These are phyloP conservation scores for Haplographium delicatum DNA, from an alignment of 495 filamentous ascomycete genomes.

Conservation along the genomic window DNA sequence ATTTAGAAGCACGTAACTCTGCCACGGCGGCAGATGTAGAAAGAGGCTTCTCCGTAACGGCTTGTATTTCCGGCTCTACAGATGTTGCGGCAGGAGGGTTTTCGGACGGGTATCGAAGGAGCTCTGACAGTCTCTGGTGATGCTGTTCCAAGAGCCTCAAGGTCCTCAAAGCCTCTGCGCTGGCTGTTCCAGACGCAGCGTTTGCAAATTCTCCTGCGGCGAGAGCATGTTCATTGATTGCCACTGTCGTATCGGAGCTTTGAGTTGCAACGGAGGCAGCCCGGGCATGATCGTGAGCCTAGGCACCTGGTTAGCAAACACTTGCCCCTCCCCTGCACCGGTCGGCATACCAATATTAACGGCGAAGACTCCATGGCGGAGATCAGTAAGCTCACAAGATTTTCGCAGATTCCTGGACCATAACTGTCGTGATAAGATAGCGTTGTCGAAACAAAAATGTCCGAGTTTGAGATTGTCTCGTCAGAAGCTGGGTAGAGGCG, in stretches of 20 bases:
- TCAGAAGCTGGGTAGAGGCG: too few relatives aligned
- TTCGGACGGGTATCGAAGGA: slow-evolving; percentile 67
- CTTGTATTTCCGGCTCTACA: slow-evolving; percentile 24
- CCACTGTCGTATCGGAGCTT: slow-evolving; percentile 68
- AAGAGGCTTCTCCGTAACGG: slow-evolving; percentile 24
- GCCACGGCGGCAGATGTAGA: slow-evolving; percentile 26
- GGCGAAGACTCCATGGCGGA: slow-evolving; percentile 55
- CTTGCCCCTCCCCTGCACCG: too few relatives aligned
- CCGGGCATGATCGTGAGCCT: slow-evolving; percentile 80
- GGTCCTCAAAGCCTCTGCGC: slow-evolving; percentile 79
- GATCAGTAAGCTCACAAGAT: neutral
- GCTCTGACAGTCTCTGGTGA: slow-evolving; percentile 70
- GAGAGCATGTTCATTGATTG: slow-evolving; percentile 80
- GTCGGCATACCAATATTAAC: slow-evolving; percentile 48
- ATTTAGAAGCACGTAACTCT: slow-evolving; percentile 26
- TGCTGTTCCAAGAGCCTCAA: slow-evolving; percentile 80
- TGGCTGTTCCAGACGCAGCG: slow-evolving; percentile 66
- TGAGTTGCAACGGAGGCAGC: slow-evolving; percentile 71
- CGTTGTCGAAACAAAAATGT: neutral
- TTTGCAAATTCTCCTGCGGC: slow-evolving; percentile 88
- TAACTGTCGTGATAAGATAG: neutral
- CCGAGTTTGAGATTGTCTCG: too few relatives aligned
- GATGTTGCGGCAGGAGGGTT: slow-evolving; percentile 38
- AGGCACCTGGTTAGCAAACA: slow-evolving; percentile 1
- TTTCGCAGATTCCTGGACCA: neutral